Evolutionary conservation across 1,284 basidiomycete genomes (phyloP).

Genomic region (Exobasidium cylindrosporum): DNA sequence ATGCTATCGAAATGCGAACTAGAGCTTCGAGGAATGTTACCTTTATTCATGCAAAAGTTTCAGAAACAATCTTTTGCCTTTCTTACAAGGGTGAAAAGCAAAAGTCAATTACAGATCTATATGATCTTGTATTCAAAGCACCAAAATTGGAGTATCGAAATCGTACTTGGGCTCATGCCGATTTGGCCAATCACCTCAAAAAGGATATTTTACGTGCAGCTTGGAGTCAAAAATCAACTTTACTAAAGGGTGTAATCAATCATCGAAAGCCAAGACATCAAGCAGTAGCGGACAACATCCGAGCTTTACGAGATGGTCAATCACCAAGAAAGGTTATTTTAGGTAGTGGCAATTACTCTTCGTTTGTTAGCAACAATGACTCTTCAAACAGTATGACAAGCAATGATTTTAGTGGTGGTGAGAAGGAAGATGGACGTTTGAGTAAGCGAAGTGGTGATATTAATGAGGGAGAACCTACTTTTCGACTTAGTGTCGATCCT

Average conservation of each 20-base stretch:
- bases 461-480: too few species aligned
- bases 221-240: slow-evolving; percentile 47
- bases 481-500: background rate
- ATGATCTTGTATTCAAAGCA: slow-evolving; percentile 60
- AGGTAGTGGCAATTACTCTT: too few species aligned
- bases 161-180: slow-evolving; percentile 70
- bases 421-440: too few species aligned
- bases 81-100: slow-evolving; percentile 61
- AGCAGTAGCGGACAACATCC: slow-evolving; percentile 18
- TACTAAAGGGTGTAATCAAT: slow-evolving; percentile 46
- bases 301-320: slow-evolving; percentile 15
- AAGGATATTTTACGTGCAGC: slow-evolving; percentile 50
- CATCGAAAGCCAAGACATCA: slow-evolving; percentile 22
- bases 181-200: slow-evolving; percentile 48
- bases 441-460: too few species aligned
- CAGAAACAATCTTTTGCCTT: slow-evolving; percentile 61
- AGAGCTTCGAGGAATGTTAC: slow-evolving; percentile 61
- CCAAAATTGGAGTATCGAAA: slow-evolving; percentile 73
- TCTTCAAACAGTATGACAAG: too few species aligned
- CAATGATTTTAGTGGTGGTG: too few species aligned
- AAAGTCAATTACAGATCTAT: slow-evolving; percentile 60
- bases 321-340: background rate
- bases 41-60: slow-evolving; percentile 76
- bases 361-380: too few species aligned
- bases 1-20: slow-evolving; percentile 56